phyloP scores from a whole-genome alignment of 192 early-diverging fungal genomes.

The Spizellomyces sp. region DNA sequence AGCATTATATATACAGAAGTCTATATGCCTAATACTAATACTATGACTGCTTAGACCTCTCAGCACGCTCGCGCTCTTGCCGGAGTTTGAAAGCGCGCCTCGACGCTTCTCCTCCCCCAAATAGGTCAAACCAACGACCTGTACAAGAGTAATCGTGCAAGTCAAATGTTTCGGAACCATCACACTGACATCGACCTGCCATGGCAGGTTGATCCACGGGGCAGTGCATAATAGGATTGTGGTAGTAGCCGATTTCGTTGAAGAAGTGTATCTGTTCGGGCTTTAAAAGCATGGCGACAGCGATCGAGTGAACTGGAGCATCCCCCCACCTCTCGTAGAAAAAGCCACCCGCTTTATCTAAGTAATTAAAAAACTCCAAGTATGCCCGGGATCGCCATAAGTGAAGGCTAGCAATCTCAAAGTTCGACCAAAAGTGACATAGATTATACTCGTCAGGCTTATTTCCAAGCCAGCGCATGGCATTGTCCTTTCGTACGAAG shows the following conservation, averaged over 20 bases:
- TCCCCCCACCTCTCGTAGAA: slow-evolving; percentile 84
- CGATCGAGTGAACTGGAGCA: slow-evolving; percentile 74
- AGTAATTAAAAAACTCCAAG: slow-evolving; percentile 65
- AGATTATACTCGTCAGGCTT: slow-evolving; percentile 53
- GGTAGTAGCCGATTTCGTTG: slow-evolving; percentile 73
- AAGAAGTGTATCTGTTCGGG: slow-evolving; percentile 73
- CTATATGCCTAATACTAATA: no score
- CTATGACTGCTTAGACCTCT: no score
- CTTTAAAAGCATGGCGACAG: slow-evolving; percentile 59
- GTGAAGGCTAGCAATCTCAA: slow-evolving; percentile 80
- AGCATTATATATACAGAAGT: no score
- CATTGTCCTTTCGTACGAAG: slow-evolving; percentile 15
- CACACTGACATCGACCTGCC: slow-evolving; percentile 15
- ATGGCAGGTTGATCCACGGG: slow-evolving; percentile 49
- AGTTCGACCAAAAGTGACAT: slow-evolving; percentile 86
- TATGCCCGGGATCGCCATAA: slow-evolving; percentile 71
- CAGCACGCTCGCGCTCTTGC: no score
- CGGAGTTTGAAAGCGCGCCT: not conserved
- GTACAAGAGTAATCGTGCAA: slow-evolving; percentile 19
- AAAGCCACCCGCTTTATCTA: slow-evolving; percentile 82
- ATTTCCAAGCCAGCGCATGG: not conserved
- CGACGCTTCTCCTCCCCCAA: slow-evolving; percentile 1
- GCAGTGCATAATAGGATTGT: slow-evolving; percentile 72
- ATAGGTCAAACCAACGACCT: slow-evolving; percentile 11
- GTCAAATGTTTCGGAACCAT: slow-evolving; percentile 22